Percentiles rank a stretch among this genome's conserved stretches.
Evolutionary conservation across 805 yeast genomes (phyloP).

Genomic region (Candida pseudoglaebosa): DNA sequence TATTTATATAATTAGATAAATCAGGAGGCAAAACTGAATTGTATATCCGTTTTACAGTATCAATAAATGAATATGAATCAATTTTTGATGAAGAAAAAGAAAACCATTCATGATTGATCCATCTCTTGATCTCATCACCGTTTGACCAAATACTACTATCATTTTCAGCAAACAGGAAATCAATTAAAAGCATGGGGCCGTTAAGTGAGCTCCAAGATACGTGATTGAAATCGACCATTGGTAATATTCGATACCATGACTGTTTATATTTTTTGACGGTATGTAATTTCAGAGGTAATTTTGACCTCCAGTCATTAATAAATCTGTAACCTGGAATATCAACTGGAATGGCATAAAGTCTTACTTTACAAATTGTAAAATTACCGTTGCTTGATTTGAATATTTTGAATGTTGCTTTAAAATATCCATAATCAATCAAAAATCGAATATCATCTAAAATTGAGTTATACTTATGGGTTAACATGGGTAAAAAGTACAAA

Average conservation of each 20-base stretch:
- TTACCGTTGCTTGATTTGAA: slow-evolving; percentile 12
- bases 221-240: slow-evolving; percentile 39
- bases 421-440: slow-evolving; percentile 36
- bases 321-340: slow-evolving; percentile 36
- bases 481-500: slow-evolving; percentile 30
- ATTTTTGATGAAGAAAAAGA: neutral
- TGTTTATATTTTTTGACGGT: slow-evolving; percentile 21
- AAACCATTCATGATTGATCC: neutral
- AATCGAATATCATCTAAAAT: slow-evolving; percentile 38
- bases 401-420: slow-evolving; percentile 42
- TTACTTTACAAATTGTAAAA: slow-evolving; percentile 22
- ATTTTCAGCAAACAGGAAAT: neutral
- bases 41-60: slow-evolving; percentile 30
- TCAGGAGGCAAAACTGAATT: slow-evolving; percentile 29
- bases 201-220: neutral
- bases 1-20: slow-evolving; percentile 13
- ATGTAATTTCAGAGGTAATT: slow-evolving; percentile 27
- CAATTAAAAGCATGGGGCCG: neutral
- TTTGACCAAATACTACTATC: neutral
- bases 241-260: slow-evolving; percentile 33
- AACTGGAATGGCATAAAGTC: slow-evolving; percentile 47
- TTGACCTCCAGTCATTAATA: slow-evolving; percentile 32
- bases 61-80: neutral
- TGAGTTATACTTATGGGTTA: slow-evolving; percentile 14
- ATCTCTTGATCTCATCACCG: slow-evolving; percentile 4